These are phyloP conservation scores for Vinca minor DNA, from an alignment of 257 asterid genomes.

Conservation along the genomic window DNA sequence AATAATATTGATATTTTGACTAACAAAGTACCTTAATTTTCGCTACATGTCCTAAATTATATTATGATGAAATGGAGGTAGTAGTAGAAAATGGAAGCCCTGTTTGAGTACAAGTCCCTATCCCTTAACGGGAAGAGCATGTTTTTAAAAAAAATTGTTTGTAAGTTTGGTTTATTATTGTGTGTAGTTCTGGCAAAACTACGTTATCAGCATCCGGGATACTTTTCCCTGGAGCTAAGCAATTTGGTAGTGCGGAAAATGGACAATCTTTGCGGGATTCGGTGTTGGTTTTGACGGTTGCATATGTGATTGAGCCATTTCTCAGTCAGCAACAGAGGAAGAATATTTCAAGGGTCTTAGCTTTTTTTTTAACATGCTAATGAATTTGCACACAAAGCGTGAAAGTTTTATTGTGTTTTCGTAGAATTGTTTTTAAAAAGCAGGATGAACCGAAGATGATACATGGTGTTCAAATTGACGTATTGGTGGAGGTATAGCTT, in stretches of 20 bases:
- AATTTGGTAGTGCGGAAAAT: constrained; percentile 17
- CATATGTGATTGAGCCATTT: constrained; percentile 83
- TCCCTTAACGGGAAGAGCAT: no score
- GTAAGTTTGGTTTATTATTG: constrained; percentile 8
- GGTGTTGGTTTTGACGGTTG: constrained; percentile 62
- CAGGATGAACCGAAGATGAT: constrained; percentile 63
- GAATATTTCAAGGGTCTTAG: constrained; percentile 37
- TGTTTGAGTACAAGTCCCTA: no score
- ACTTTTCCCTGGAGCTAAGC: constrained; percentile 47
- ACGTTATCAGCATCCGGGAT: constrained; percentile 89
- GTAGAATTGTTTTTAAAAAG: constrained; percentile 19
- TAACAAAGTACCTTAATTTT: no score
- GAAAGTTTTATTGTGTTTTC: constrained; percentile 1
- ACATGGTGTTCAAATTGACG: constrained; percentile 64
- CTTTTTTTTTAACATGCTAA: neutral
- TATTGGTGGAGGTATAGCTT: constrained; percentile 67
- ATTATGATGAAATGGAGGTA: no score
- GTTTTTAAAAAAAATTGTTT: neutral
- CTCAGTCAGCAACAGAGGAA: constrained; percentile 37
- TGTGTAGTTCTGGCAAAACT: constrained; percentile 74
- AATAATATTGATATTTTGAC: no score
- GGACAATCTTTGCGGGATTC: constrained; percentile 25
- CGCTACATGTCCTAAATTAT: no score
- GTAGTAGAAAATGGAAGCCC: no score
- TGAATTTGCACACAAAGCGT: no score